phyloP scores from a whole-genome alignment of 2,329 filamentous ascomycete species.

The Aureobasidium leucospermi region DNA sequence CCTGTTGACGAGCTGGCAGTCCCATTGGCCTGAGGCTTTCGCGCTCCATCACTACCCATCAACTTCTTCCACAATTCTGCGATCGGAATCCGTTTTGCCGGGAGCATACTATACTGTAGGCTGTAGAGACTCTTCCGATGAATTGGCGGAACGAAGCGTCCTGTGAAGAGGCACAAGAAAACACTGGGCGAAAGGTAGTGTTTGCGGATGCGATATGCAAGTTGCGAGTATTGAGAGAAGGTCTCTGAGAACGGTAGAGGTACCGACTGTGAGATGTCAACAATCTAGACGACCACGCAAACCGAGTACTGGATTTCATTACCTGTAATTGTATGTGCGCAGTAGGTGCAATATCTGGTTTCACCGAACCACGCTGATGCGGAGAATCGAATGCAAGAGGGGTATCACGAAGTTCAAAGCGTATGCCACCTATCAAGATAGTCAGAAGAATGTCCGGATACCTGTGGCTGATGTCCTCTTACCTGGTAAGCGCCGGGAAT shows the following conservation, averaged over 20 bases:
- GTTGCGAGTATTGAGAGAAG: constrained; percentile 96
- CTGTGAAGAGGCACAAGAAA: constrained; percentile 77
- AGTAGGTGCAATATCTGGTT: constrained; percentile 45
- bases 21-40: not conserved
- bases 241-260: constrained; percentile 86
- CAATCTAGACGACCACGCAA: not conserved
- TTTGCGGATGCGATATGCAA: constrained; percentile 83
- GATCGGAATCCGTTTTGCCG: constrained; percentile 70
- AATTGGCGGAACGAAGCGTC: constrained; percentile 89
- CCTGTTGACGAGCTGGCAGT: not conserved
- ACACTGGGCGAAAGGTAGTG: constrained; percentile 90
- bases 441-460: not conserved
- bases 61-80: constrained; percentile 67
- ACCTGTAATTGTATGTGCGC: constrained; percentile 86
- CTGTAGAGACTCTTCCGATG: constrained; percentile 92
- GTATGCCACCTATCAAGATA: constrained; percentile 54
- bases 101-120: constrained; percentile 96
- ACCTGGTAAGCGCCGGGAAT: constrained; percentile 82
- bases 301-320: constrained; percentile 18
- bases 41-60: constrained; percentile 4
- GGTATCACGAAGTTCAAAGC: constrained; percentile 80
- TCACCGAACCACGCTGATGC: not conserved
- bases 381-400: constrained; percentile 30
- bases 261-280: constrained; percentile 56
- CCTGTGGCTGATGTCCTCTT: constrained; percentile 20